Evolutionary conservation across 179 eudicot genomes (phyloP), one percentile per base, ranked within the genome.

Genomic region (Silene noctiflora): DNA sequence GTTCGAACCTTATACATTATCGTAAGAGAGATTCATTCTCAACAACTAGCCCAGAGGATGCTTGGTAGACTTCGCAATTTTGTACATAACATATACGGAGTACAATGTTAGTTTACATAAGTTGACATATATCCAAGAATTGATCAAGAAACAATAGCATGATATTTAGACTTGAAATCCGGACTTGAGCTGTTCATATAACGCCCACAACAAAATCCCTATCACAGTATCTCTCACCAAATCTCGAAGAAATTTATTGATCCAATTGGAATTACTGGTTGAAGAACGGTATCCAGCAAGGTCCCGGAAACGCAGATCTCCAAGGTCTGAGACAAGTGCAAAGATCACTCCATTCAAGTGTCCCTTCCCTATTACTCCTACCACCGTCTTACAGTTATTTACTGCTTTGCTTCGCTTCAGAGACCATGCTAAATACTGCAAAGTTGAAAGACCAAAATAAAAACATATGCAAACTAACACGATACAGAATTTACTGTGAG

Each of bases 401-500:
- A 94, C 98, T 9, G 98, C 98, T 85, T 94, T 91, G 89, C 98
- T 91, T 81, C 97, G 82, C 83, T 94, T 92, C 83, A 94, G 85
- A 56, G 97, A 94, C 98, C 98, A 94, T 3, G 98, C 91, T 48
- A 92, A 83, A 74, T 89, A 94, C 98, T 94, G 86, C 72, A 80
- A 74, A 20, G 1, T 53, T 4, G 14, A 61, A 17, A 5, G 14
- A 25, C 2, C 27, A 25, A 25, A 25, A 25, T 25, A 25, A 25
- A 25, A 25, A 25, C 27, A 25, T 25, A 2, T 25, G 27, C 27
- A 25, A 25, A 25, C n/a, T n/a, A n/a, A n/a, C n/a, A n/a, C n/a
- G n/a, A n/a, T n/a, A n/a, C n/a, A n/a, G n/a, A n/a, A n/a, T n/a
- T n/a, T n/a, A n/a, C n/a, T n/a, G n/a, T n/a, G n/a, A n/a, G n/a